phyloP scores from a whole-genome alignment of 169 alveolate genomes.

The Plasmodium falciparum region DNA sequence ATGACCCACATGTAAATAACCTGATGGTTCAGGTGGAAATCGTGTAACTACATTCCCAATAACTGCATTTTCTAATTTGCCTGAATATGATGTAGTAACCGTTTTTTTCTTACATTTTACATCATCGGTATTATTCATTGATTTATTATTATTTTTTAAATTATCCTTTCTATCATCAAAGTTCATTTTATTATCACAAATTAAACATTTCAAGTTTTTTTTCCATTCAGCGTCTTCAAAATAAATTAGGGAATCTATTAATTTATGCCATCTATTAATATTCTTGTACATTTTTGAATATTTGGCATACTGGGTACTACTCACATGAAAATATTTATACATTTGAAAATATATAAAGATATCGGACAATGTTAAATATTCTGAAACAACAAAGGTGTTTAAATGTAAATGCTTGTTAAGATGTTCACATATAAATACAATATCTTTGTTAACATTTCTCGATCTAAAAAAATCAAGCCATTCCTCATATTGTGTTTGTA shows the following conservation, averaged over 20 bases:
- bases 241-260: conserved; percentile 14
- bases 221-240: conserved; percentile 8
- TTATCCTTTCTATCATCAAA: conserved; percentile 3
- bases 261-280: conserved; percentile 59
- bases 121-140: background rate
- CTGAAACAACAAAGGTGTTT: conserved; percentile 27
- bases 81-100: conserved; percentile 75
- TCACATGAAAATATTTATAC: conserved; percentile 41
- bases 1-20: conserved; percentile 99
- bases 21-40: conserved; percentile 99
- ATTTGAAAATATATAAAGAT: conserved; percentile 56
- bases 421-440: conserved; percentile 25
- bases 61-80: conserved; percentile 92
- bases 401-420: conserved; percentile 58
- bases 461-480: conserved; percentile 53
- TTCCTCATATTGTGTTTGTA: conserved; percentile 69
- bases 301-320: background rate
- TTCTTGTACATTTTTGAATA: conserved; percentile 29
- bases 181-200: background rate
- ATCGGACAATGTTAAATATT: conserved; percentile 63
- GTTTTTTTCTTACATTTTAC: conserved; percentile 11
- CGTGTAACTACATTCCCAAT: conserved; percentile 98
- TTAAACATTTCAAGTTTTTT: background rate
- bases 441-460: conserved; percentile 33
- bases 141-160: background rate